These are phyloP conservation scores for Xylaria sp. DNA, from an alignment of 2,329 filamentous ascomycete genomes.

Conservation along the genomic window DNA sequence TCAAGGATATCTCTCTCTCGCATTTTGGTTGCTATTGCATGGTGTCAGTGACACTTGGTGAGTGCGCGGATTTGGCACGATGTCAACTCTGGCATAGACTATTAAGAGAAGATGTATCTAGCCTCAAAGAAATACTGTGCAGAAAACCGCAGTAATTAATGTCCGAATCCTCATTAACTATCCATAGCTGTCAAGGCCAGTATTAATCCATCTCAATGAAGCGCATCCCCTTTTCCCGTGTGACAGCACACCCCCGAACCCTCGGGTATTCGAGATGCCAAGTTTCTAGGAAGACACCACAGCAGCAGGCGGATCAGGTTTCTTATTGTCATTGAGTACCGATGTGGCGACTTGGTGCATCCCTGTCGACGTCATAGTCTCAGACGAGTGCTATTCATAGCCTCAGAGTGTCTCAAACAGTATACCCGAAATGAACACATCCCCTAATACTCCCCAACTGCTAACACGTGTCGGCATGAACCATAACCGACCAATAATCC, in stretches of 20 bases:
- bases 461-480: constrained; percentile 7
- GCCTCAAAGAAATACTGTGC: neutral
- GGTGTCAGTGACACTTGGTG: neutral
- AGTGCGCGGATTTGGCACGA: neutral
- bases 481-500: constrained; percentile 8
- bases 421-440: neutral
- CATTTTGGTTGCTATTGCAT: neutral
- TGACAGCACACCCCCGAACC: neutral
- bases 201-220: neutral
- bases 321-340: neutral
- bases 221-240: neutral
- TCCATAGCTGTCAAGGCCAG: neutral
- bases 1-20: neutral
- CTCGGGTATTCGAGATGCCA: neutral
- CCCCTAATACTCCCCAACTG: too few relatives aligned
- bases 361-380: neutral
- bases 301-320: neutral
- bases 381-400: neutral
- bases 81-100: neutral
- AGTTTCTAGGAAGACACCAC: neutral
- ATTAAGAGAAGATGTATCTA: neutral
- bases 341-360: neutral
- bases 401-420: neutral
- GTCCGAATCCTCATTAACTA: neutral
- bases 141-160: neutral